phyloP scores from a whole-genome alignment of 768 basidiomycete species.

The Punctularia strigosozonata region DNA sequence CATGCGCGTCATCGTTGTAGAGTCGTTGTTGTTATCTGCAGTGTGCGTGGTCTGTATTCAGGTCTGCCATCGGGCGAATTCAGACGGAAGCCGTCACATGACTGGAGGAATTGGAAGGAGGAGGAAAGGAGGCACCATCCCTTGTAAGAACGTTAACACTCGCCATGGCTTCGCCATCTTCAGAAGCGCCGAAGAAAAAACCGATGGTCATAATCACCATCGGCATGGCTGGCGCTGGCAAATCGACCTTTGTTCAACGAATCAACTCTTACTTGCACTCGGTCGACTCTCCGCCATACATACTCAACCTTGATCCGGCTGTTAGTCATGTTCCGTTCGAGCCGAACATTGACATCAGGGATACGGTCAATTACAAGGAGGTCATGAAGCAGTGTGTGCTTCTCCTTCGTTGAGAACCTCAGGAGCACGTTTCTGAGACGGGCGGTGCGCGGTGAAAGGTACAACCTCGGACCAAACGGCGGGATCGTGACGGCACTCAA shows the following conservation, averaged over 20 bases:
- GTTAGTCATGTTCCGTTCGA: constrained; percentile 87
- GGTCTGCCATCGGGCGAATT: no score
- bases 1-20: no score
- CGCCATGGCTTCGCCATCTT: constrained; percentile 4
- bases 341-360: constrained; percentile 95
- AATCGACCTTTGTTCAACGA: constrained; percentile 94
- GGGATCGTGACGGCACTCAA: constrained; percentile 96
- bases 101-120: no score
- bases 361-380: constrained; percentile 94
- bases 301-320: constrained; percentile 96
- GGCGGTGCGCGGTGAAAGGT: constrained; percentile 34
- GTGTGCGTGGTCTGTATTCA: no score
- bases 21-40: no score
- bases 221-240: constrained; percentile 95
- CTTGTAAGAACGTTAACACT: background rate
- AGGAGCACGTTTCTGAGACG: constrained; percentile 4
- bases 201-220: constrained; percentile 83
- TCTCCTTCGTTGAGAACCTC: constrained; percentile 5
- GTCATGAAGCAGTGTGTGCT: constrained; percentile 97
- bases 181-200: constrained; percentile 28
- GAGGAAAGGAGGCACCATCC: no score
- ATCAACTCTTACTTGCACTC: constrained; percentile 88
- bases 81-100: no score
- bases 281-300: constrained; percentile 68
- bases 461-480: constrained; percentile 96